Evolutionary conservation across 2,329 filamentous ascomycete species (phyloP).

Genomic region (Trichoderma aggressivum): DNA sequence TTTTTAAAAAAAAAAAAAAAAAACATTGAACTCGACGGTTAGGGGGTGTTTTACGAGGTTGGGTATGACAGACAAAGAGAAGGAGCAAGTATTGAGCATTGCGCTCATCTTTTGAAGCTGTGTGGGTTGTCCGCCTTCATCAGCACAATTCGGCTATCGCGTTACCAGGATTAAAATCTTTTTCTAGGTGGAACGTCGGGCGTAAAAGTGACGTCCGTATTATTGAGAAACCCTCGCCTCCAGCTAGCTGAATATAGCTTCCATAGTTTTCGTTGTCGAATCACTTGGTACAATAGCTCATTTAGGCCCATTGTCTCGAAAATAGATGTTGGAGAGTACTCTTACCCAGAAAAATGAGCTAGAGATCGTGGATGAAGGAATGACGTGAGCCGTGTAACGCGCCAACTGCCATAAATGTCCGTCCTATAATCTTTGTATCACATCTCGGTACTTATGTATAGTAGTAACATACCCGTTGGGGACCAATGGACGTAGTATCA

Average conservation of each 20-base stretch:
- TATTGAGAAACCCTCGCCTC: neutral
- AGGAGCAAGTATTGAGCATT: neutral
- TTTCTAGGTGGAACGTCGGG: neutral
- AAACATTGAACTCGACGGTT: neutral
- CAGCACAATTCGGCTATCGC: neutral
- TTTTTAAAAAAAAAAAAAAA: too few relatives aligned
- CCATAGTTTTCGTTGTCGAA: neutral
- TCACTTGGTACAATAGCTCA: neutral
- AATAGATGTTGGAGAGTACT: neutral
- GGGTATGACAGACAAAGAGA: neutral
- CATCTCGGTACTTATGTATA: neutral
- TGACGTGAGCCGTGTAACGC: neutral
- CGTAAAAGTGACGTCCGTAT: neutral
- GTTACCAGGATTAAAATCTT: neutral
- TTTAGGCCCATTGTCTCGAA: neutral
- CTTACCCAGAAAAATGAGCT: neutral
- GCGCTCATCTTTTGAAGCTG: neutral
- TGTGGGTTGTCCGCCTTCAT: neutral
- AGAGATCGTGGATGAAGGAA: neutral
- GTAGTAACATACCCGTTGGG: neutral
- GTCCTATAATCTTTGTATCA: neutral
- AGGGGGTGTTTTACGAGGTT: neutral
- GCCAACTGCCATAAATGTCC: neutral
- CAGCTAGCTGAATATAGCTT: neutral
- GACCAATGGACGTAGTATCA: neutral